A percentile compares a stretch with the other conserved stretches of the same genome.
Evolutionary conservation across 1,284 basidiomycete genomes (phyloP).

Genomic region (Cryptococcus neoformans): DNA sequence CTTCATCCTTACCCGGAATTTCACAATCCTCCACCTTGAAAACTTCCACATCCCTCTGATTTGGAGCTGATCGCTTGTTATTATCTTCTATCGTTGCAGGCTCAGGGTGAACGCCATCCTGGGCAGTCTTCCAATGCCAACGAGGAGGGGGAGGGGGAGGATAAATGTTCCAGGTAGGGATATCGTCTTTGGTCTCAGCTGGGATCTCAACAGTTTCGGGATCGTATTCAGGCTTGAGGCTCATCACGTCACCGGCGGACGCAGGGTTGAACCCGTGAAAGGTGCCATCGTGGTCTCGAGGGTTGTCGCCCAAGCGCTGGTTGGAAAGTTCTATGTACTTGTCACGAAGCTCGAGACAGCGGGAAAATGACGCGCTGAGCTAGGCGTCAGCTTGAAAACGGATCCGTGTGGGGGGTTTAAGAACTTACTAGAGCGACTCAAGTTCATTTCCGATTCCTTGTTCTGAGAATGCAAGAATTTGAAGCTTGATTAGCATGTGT

Average conservation of each 20-base stretch:
- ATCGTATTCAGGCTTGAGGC: constrained; percentile 62
- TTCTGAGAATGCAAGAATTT: constrained; percentile 46
- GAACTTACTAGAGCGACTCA: constrained; percentile 48
- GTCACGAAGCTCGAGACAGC: constrained; percentile 81
- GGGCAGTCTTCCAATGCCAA: constrained; percentile 73
- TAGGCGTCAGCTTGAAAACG: constrained; percentile 8
- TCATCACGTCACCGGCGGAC: constrained; percentile 60
- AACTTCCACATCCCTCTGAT: constrained; percentile 30
- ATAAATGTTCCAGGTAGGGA: constrained; percentile 76
- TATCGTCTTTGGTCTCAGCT: constrained; percentile 2
- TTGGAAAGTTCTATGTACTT: constrained; percentile 84
- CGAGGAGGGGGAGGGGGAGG: constrained; percentile 87
- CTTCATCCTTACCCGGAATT: constrained; percentile 56
- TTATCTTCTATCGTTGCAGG: constrained; percentile 29
- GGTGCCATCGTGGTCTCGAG: constrained; percentile 75
- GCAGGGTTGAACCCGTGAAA: constrained; percentile 63
- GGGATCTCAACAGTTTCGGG: constrained; percentile 13
- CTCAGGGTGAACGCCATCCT: constrained; percentile 51
- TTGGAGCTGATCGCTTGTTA: constrained; percentile 24
- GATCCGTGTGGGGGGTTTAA: too few relatives aligned
- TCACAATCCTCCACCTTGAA: constrained; percentile 67
- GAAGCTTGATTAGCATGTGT: constrained; percentile 39
- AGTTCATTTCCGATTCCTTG: constrained; percentile 49
- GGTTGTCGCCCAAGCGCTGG: constrained; percentile 88
- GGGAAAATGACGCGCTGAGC: constrained; percentile 58